A percentile compares a stretch with the other conserved stretches of the same genome.
These are phyloP conservation scores for Pseudozyma pruni DNA, from an alignment of 1,284 basidiomycete genomes.

Conservation along the genomic window DNA sequence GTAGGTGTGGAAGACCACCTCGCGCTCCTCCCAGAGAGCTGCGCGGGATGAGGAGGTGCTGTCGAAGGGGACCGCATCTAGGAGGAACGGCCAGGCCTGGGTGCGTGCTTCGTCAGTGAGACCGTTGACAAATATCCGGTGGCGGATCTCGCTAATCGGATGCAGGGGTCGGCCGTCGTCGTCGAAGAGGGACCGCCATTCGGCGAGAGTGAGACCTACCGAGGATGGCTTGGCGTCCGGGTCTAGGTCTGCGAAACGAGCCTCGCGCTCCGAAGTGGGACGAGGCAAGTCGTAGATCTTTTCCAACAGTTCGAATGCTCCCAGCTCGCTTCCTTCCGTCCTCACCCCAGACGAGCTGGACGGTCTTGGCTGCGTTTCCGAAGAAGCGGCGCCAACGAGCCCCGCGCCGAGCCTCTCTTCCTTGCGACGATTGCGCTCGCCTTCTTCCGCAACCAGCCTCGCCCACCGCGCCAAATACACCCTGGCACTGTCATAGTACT, in stretches of 20 bases:
- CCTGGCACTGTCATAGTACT: conserved; percentile 92
- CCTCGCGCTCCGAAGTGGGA: conserved; percentile 34
- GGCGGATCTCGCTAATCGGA: conserved; percentile 30
- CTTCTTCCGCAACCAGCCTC: conserved; percentile 77
- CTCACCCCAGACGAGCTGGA: conserved; percentile 1
- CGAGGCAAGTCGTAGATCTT: conserved; percentile 38
- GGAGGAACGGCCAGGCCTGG: conserved; percentile 85
- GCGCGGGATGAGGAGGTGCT: conserved; percentile 60
- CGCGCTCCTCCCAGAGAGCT: conserved; percentile 25
- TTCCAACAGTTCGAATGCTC: conserved; percentile 55
- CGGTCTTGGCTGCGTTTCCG: neutral
- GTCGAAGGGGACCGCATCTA: conserved; percentile 85
- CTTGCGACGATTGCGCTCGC: conserved; percentile 57
- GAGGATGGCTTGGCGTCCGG: neutral
- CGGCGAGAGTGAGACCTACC: conserved; percentile 26
- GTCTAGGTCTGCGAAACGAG: conserved; percentile 23
- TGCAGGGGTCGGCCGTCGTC: conserved; percentile 31
- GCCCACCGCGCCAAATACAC: conserved; percentile 98
- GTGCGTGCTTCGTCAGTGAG: conserved; percentile 41
- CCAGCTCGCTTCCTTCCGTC: conserved; percentile 46
- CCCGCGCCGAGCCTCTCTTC: conserved; percentile 35
- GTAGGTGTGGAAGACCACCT: conserved; percentile 40
- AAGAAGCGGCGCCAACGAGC: neutral
- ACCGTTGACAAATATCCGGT: conserved; percentile 57
- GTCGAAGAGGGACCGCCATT: conserved; percentile 55